phyloP scores from a whole-genome alignment of 2,329 filamentous ascomycete species.

The Shiraia bambusicola region DNA sequence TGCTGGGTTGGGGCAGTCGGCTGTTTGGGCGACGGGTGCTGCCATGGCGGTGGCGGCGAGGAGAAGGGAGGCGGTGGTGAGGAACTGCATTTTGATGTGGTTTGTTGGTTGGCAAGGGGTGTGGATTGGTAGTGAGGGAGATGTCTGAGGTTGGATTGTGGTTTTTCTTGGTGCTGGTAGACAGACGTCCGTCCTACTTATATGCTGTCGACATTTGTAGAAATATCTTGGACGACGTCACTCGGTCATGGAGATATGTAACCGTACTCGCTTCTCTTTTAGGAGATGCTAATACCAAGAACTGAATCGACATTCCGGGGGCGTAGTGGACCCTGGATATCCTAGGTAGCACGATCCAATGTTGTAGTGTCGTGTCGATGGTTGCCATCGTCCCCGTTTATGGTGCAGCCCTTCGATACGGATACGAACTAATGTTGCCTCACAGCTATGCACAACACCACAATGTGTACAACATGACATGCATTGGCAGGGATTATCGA shows the following conservation, averaged over 20 bases:
- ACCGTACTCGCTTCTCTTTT: no score
- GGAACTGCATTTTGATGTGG: conserved; percentile 19
- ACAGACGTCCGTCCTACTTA: conserved; percentile 14
- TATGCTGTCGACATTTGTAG: conserved; percentile 3
- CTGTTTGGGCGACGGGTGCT: conserved; percentile 20
- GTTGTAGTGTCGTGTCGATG: no score
- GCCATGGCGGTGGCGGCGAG: conserved; percentile 18
- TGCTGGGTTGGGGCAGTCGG: conserved; percentile 25
- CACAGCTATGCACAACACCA: no score
- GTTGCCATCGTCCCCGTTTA: no score
- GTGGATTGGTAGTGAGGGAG: not conserved
- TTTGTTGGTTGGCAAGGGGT: not conserved
- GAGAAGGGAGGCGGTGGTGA: conserved; percentile 18
- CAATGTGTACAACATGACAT: no score
- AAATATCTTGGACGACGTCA: conserved; percentile 8
- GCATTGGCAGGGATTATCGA: no score
- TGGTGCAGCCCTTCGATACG: no score
- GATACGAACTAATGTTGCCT: no score
- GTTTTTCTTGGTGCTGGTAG: not conserved
- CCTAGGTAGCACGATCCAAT: no score
- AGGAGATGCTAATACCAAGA: no score
- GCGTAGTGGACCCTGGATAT: no score
- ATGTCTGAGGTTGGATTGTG: conserved; percentile 2
- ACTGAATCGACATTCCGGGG: no score
- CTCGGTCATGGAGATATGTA: conserved; percentile 3